Conservation (phyloP, 1,139 yeast genomes). For the Hemisphaericaspora lyxosophila region DNA sequence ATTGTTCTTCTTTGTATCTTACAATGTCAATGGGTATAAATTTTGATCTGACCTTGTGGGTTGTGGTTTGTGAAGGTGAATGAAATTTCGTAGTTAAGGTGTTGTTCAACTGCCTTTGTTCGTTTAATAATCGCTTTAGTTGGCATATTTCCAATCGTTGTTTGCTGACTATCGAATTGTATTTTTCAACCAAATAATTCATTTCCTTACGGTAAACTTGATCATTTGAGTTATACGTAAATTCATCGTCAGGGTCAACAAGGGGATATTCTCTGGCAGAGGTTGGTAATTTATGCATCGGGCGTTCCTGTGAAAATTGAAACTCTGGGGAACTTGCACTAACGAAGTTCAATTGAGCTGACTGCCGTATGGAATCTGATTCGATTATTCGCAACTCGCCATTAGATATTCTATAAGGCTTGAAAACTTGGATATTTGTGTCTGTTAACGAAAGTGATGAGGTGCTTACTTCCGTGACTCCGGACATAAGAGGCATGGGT, state of each 20-base stretch:
- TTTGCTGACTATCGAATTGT: slow-evolving; percentile 23
- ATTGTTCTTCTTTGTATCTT: background rate
- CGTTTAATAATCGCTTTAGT: slow-evolving; percentile 23
- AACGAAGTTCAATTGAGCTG: background rate
- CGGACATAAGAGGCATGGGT: slow-evolving; percentile 4
- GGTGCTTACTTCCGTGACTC: slow-evolving; percentile 8
- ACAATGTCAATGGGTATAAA: slow-evolving; percentile 23
- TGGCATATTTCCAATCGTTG: slow-evolving; percentile 32
- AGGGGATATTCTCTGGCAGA: background rate
- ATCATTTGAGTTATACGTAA: slow-evolving; percentile 1
- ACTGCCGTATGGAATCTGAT: background rate
- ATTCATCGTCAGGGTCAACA: background rate
- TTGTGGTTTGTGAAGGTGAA: background rate
- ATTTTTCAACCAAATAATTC: slow-evolving; percentile 26
- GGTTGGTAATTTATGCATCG: background rate
- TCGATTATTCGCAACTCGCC: background rate
- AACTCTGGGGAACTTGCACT: background rate
- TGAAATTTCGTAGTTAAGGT: slow-evolving; percentile 14
- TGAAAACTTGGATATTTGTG: slow-evolving; percentile 23
- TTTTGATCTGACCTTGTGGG: slow-evolving; percentile 14
- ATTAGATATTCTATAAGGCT: background rate
- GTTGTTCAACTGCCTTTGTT: slow-evolving; percentile 23
- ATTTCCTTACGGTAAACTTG: slow-evolving; percentile 24
- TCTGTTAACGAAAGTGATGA: slow-evolving; percentile 20
- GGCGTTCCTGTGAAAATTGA: too few species aligned